A percentile compares a stretch with the other conserved stretches of the same genome.
Conservation (phyloP, 192 early-diverging fungal genomes). For the Spizellomyces punctatus region DNA sequence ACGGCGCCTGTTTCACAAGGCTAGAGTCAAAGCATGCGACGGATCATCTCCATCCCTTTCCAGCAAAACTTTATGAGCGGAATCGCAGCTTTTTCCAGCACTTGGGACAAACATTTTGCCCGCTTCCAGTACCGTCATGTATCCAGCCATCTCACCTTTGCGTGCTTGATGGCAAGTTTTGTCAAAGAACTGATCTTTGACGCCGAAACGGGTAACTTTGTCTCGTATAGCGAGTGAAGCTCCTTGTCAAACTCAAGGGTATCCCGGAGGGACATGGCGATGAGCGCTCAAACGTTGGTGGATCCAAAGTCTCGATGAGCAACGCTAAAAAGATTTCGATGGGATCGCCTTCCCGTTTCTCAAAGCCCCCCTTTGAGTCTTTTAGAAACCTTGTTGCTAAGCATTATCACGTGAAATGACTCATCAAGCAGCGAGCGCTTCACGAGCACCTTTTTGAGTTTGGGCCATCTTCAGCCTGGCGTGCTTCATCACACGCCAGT, state of each 20-base stretch:
- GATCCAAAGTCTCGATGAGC: background rate
- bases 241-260: slow-evolving; percentile 55
- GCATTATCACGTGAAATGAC: too few relatives aligned
- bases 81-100: too few relatives aligned
- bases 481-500: too few relatives aligned
- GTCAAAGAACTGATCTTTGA: slow-evolving; percentile 53
- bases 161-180: slow-evolving; percentile 52
- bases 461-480: too few relatives aligned
- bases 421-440: too few relatives aligned
- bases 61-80: too few relatives aligned
- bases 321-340: too few relatives aligned
- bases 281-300: background rate
- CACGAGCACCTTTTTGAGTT: too few relatives aligned
- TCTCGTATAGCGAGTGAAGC: slow-evolving; percentile 47
- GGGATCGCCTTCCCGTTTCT: too few relatives aligned
- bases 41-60: background rate
- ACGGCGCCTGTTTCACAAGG: background rate
- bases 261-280: slow-evolving; percentile 11
- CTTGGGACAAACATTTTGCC: too few relatives aligned
- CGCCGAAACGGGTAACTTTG: slow-evolving; percentile 50
- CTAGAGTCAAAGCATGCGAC: slow-evolving; percentile 5
- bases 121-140: background rate
- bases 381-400: too few relatives aligned
- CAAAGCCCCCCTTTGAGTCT: too few relatives aligned
- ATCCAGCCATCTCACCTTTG: slow-evolving; percentile 35